Percentiles rank a stretch among this genome's conserved stretches.
Evolutionary conservation across 2,329 filamentous ascomycete species (phyloP).

Genomic region (Cladosporium sp.): DNA sequence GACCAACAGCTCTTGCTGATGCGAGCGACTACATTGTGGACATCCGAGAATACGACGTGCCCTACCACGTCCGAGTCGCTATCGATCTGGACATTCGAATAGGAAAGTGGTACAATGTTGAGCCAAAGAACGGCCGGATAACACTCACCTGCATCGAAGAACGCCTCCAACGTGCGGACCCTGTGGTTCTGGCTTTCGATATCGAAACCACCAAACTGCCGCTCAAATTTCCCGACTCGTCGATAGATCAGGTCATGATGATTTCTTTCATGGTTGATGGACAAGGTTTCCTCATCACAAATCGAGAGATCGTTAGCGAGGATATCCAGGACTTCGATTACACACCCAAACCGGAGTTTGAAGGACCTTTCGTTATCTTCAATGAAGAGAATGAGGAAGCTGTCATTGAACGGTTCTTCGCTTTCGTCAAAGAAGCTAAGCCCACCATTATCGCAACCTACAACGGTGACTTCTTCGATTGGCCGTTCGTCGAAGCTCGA

Average conservation of each 20-base stretch:
- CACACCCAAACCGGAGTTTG: slow-evolving; percentile 93
- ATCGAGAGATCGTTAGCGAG: slow-evolving; percentile 94
- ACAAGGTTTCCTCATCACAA: slow-evolving; percentile 95
- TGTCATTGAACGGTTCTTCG: slow-evolving; percentile 85
- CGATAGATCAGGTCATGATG: slow-evolving; percentile 99
- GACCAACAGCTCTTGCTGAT: slow-evolving; percentile 69
- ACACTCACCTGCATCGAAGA: slow-evolving; percentile 82
- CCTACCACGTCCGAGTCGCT: slow-evolving; percentile 97
- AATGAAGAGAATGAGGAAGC: slow-evolving; percentile 93
- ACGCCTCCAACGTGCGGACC: slow-evolving; percentile 82
- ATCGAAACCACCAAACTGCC: slow-evolving; percentile 96
- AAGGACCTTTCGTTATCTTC: slow-evolving; percentile 94
- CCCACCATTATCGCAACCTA: slow-evolving; percentile 99
- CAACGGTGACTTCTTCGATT: slow-evolving; percentile 99
- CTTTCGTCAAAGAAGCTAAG: slow-evolving; percentile 88
- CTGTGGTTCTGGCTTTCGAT: slow-evolving; percentile 98
- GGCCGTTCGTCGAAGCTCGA: slow-evolving; percentile 93
- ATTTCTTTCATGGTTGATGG: slow-evolving; percentile 99
- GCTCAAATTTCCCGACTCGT: slow-evolving; percentile 91
- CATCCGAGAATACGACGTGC: slow-evolving; percentile 98
- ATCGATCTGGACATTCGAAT: slow-evolving; percentile 94
- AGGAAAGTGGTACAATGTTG: slow-evolving; percentile 94
- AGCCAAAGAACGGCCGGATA: slow-evolving; percentile 85
- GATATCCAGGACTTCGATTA: slow-evolving; percentile 98
- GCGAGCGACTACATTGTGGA: slow-evolving; percentile 97